phyloP scores from a whole-genome alignment of 2,329 filamentous ascomycete species.

The Torrubiellomyces zombiae region DNA sequence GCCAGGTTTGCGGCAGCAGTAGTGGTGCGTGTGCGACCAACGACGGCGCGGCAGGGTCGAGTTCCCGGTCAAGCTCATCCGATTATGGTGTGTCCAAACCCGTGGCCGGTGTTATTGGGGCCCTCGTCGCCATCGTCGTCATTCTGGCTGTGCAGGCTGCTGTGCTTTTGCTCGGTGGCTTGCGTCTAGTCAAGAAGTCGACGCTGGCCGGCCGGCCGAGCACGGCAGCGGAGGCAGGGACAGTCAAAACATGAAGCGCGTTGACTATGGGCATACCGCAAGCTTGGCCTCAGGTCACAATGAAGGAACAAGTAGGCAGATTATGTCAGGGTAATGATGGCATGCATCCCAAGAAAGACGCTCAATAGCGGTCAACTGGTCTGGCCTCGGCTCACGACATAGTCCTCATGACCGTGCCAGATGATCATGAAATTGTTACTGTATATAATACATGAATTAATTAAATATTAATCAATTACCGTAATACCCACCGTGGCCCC shows the following conservation, averaged over 20 bases:
- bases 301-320: too few relatives aligned
- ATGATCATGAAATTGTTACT: too few relatives aligned
- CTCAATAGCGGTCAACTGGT: too few relatives aligned
- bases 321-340: too few relatives aligned
- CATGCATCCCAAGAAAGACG: too few relatives aligned
- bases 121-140: slow-evolving; percentile 41
- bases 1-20: slow-evolving; percentile 54
- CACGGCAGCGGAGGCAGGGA: slow-evolving; percentile 5
- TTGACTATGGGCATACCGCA: too few relatives aligned
- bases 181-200: slow-evolving; percentile 32
- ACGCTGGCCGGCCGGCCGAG: slow-evolving; percentile 14
- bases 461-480: slow-evolving; percentile 2
- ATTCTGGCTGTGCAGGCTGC: slow-evolving; percentile 28
- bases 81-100: slow-evolving; percentile 41
- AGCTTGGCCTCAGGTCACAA: too few relatives aligned
- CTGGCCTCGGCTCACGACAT: too few relatives aligned
- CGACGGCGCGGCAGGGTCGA: slow-evolving; percentile 9
- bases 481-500: too few relatives aligned
- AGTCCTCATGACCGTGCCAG: too few relatives aligned
- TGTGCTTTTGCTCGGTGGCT: slow-evolving; percentile 23
- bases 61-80: slow-evolving; percentile 8
- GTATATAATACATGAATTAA: too few relatives aligned
- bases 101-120: slow-evolving; percentile 71
- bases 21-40: slow-evolving; percentile 44
- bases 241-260: slow-evolving; percentile 8